These are phyloP conservation scores for Cyclostephanos invisitatus DNA, from an alignment of 108 stramenopile genomes.

Conservation along the genomic window DNA sequence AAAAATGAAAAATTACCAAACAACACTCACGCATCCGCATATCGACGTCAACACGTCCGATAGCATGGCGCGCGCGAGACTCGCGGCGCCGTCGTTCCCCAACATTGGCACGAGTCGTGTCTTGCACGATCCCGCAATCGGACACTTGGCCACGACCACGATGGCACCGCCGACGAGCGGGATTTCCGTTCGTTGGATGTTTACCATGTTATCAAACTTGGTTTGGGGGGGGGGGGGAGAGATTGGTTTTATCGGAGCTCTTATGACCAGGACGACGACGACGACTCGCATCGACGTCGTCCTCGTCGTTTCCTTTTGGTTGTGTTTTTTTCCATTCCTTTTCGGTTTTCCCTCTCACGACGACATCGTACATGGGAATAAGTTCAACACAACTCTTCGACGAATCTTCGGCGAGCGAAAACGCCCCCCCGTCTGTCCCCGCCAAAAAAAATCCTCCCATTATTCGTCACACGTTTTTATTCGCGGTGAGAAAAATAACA, in stretches of 20 bases:
- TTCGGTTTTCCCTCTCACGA: constrained; percentile 60
- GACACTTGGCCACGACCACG: constrained; percentile 83
- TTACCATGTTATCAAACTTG: too few species aligned
- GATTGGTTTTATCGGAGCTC: too few species aligned
- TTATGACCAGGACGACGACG: background rate
- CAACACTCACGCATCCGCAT: constrained; percentile 29
- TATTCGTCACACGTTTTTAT: too few species aligned
- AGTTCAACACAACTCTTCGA: too few species aligned
- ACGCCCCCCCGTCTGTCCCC: too few species aligned
- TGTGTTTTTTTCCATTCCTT: too few species aligned
- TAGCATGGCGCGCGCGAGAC: constrained; percentile 77
- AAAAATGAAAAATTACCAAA: background rate
- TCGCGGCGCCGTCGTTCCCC: constrained; percentile 69
- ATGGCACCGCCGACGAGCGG: constrained; percentile 57
- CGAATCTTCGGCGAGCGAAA: too few species aligned
- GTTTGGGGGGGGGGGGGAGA: constrained; percentile 11
- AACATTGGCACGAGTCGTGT: constrained; percentile 67
- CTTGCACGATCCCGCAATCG: constrained; percentile 72
- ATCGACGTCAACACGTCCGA: constrained; percentile 70
- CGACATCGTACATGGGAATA: too few species aligned
- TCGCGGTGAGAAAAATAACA: too few species aligned
- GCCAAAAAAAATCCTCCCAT: too few species aligned
- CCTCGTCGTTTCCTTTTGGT: too few species aligned
- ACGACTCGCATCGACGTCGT: constrained; percentile 41
- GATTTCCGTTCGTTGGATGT: too few species aligned